phyloP scores from a whole-genome alignment of 2,329 filamentous ascomycete genomes.

The Penicillium rolfsii region DNA sequence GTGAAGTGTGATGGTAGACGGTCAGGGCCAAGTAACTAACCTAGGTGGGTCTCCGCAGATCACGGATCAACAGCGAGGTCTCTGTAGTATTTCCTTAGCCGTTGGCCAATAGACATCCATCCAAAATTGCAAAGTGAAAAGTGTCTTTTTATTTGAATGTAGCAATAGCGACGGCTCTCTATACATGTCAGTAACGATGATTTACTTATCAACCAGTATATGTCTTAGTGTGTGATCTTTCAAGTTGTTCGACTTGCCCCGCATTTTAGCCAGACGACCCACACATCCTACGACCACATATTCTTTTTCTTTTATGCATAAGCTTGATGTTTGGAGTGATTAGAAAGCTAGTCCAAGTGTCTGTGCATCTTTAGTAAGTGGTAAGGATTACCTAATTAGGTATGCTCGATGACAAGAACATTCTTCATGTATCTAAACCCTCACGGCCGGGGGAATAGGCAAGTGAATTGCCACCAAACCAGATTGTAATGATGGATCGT shows the following conservation, averaged over 20 bases:
- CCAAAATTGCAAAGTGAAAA: not conserved
- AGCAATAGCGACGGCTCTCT: not conserved
- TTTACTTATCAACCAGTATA: not conserved
- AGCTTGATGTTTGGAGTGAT: not conserved
- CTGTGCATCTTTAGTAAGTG: too few relatives aligned
- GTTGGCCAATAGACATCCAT: not conserved
- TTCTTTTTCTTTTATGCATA: not conserved
- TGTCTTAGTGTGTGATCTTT: not conserved
- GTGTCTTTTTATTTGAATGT: not conserved
- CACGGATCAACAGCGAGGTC: not conserved
- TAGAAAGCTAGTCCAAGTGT: too few relatives aligned
- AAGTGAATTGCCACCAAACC: not conserved
- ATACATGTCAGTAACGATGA: not conserved
- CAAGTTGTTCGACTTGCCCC: not conserved
- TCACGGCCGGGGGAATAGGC: not conserved
- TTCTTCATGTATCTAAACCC: not conserved
- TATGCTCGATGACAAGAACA: too few relatives aligned
- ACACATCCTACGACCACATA: not conserved
- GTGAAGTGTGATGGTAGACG: not conserved
- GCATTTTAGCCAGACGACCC: not conserved
- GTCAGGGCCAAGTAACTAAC: not conserved
- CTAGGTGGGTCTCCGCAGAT: not conserved
- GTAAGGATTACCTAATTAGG: too few relatives aligned
- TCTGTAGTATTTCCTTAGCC: not conserved
- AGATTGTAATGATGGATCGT: constrained; percentile 4